phyloP scores from a whole-genome alignment of 805 yeast genomes.

The Teunomyces aglyptinius region DNA sequence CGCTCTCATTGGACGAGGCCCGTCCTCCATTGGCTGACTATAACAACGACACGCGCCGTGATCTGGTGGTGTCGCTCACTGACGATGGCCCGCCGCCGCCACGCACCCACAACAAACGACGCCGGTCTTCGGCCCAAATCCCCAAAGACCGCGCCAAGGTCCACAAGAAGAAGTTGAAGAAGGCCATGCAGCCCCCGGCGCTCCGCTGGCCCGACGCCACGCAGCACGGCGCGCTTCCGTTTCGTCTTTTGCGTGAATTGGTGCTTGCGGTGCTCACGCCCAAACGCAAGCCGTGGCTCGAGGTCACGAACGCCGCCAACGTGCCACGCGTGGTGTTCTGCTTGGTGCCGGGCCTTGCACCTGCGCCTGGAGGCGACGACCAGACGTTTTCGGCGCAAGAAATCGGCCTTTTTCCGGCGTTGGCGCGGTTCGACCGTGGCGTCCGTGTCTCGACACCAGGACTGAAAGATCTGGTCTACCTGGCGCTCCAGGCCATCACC shows the following conservation, averaged over 20 bases:
- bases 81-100: conserved; percentile 12
- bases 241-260: conserved; percentile 17
- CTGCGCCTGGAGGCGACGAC: not conserved
- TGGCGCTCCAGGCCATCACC: conserved; percentile 54
- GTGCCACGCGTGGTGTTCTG: conserved; percentile 57
- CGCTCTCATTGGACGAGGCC: conserved; percentile 20
- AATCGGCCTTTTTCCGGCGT: not conserved
- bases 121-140: conserved; percentile 39
- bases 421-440: conserved; percentile 37
- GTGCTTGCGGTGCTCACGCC: conserved; percentile 14
- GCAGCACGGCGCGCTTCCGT: conserved; percentile 11
- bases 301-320: conserved; percentile 44
- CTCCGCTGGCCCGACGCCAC: conserved; percentile 10
- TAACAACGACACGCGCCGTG: conserved; percentile 11
- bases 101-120: conserved; percentile 21
- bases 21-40: too few species aligned
- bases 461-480: conserved; percentile 51
- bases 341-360: conserved; percentile 60
- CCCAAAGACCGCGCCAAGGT: conserved; percentile 16
- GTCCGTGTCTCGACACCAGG: conserved; percentile 65
- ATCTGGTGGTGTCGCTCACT: conserved; percentile 22
- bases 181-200: conserved; percentile 24
- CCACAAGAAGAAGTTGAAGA: conserved; percentile 32
- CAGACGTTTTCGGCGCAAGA: not conserved
- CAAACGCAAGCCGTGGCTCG: conserved; percentile 42